Conservation (phyloP, 345 rosid species). For the Ricinus communis region DNA sequence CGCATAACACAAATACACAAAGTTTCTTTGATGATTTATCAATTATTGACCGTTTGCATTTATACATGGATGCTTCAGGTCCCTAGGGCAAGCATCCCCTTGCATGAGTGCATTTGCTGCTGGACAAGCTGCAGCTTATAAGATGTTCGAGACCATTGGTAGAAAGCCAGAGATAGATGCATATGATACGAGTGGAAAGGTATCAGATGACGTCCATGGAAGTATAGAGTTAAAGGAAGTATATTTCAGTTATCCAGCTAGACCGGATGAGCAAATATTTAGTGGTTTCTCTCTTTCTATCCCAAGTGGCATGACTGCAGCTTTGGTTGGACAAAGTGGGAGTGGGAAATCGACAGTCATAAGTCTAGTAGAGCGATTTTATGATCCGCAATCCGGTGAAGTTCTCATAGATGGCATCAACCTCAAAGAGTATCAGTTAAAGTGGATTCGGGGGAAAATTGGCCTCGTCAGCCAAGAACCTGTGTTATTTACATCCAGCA, state of each 20-base stretch:
- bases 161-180: conserved; percentile 50
- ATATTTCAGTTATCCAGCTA: conserved; percentile 48
- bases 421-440: conserved; percentile 44
- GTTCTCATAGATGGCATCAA: conserved; percentile 44
- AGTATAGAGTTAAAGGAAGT: conserved; percentile 45
- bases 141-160: conserved; percentile 46
- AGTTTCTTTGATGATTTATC: neutral
- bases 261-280: conserved; percentile 43
- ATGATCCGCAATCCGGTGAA: conserved; percentile 49
- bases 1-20: neutral
- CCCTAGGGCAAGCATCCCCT: conserved; percentile 52
- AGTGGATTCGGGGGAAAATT: conserved; percentile 47
- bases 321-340: conserved; percentile 60
- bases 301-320: conserved; percentile 37
- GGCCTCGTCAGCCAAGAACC: conserved; percentile 60
- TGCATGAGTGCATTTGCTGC: conserved; percentile 26
- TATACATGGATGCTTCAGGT: conserved; percentile 63
- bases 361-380: conserved; percentile 41
- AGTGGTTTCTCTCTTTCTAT: conserved; percentile 46
- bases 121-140: conserved; percentile 33
- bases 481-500: conserved; percentile 40
- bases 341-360: conserved; percentile 53
- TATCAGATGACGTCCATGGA: conserved; percentile 40
- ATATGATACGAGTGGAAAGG: conserved; percentile 36
- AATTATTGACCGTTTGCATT: neutral